Evolutionary conservation across 208 protist genomes (phyloP).

Genomic region (Histomonas meleagridis): DNA sequence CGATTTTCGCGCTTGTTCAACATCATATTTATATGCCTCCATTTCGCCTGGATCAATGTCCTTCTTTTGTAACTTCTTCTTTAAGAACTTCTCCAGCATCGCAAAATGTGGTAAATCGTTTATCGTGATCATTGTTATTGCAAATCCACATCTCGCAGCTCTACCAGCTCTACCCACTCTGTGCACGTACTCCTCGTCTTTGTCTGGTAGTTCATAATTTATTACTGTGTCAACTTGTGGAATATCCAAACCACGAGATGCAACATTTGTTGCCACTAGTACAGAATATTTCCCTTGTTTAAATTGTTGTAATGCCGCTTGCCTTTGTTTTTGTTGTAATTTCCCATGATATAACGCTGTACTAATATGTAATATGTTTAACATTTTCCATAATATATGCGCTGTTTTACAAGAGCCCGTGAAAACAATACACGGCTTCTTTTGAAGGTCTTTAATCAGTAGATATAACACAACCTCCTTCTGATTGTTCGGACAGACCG

Average conservation of each 20-base stretch:
- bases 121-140: background rate
- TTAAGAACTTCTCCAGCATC: background rate
- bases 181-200: conserved; percentile 49
- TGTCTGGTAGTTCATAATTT: conserved; percentile 70
- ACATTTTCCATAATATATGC: background rate
- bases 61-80: background rate
- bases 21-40: background rate
- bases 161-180: conserved; percentile 40
- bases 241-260: conserved; percentile 67
- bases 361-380: background rate
- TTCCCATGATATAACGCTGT: background rate
- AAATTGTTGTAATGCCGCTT: conserved; percentile 59
- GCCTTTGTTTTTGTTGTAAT: conserved; percentile 48
- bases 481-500: conserved; percentile 48
- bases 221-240: conserved; percentile 58
- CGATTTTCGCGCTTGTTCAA: background rate
- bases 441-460: conserved; percentile 43
- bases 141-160: background rate
- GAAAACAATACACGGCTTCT: conserved; percentile 69
- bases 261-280: conserved; percentile 70
- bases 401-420: conserved; percentile 14
- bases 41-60: background rate
- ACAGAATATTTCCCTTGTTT: conserved; percentile 57
- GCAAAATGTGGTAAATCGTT: background rate
- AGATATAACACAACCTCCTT: conserved; percentile 58